A percentile compares a stretch with the other conserved stretches of the same genome.
Conservation (phyloP, 1,139 yeast species). For the Candida glucosophila region DNA sequence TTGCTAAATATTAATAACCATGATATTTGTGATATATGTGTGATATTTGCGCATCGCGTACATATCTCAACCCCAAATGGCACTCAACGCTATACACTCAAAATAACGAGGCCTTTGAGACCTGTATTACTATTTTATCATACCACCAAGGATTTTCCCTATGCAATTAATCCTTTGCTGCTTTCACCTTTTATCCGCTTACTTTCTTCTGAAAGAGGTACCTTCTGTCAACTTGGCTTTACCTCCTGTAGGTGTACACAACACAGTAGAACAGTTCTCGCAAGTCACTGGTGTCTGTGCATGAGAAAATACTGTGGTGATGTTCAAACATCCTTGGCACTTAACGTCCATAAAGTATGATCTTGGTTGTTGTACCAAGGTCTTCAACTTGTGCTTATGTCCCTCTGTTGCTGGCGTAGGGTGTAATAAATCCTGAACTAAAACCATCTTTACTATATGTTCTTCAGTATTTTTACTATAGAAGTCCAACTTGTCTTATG, state of each 20-base stretch:
- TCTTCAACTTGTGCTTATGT: constrained; percentile 95
- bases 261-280: constrained; percentile 96
- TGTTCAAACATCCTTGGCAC: constrained; percentile 98
- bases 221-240: constrained; percentile 99
- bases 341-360: constrained; percentile 99
- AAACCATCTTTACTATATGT: constrained; percentile 43
- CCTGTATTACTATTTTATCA: too few relatives aligned
- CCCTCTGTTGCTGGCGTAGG: constrained; percentile 96
- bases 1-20: too few relatives aligned
- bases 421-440: constrained; percentile 96
- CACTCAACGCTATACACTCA: too few relatives aligned
- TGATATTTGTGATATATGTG: too few relatives aligned
- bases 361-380: constrained; percentile 96
- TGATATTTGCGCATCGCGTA: too few relatives aligned
- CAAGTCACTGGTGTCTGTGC: constrained; percentile 99
- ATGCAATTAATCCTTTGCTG: constrained; percentile 2
- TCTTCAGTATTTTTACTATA: too few relatives aligned
- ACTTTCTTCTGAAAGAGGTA: constrained; percentile 98
- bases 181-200: constrained; percentile 19
- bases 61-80: too few relatives aligned
- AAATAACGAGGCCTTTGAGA: too few relatives aligned
- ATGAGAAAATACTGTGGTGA: constrained; percentile 98
- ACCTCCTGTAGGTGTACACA: constrained; percentile 99
- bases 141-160: too few relatives aligned
- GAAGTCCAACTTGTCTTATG: too few relatives aligned